Conservation (phyloP, 352 stramenopile genomes). For the Elongisporangium anandrum region DNA sequence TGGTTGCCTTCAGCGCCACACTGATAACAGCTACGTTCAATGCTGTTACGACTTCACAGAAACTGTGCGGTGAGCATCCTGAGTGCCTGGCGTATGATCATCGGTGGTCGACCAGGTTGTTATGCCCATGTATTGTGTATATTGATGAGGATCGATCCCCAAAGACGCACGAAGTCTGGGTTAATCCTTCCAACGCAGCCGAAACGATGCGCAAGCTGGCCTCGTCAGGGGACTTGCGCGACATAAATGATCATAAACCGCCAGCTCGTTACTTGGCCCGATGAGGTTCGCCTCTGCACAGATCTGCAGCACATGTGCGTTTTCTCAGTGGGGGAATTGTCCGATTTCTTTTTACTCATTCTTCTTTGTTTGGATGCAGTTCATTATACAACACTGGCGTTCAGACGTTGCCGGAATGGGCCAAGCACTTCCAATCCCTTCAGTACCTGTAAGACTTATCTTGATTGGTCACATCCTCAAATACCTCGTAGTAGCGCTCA, state of each 20-base stretch:
- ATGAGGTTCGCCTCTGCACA: constrained; percentile 21
- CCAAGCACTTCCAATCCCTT: constrained; percentile 10
- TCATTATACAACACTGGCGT: constrained; percentile 16
- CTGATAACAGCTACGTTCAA: constrained; percentile 10
- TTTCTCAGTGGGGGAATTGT: not conserved
- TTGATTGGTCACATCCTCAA: too few species aligned
- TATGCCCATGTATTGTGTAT: constrained; percentile 27
- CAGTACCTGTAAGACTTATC: constrained; percentile 18
- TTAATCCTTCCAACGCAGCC: constrained; percentile 18
- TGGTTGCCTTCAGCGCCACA: constrained; percentile 8
- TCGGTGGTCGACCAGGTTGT: constrained; percentile 2
- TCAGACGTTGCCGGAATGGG: constrained; percentile 11
- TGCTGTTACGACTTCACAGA: constrained; percentile 11
- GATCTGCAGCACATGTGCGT: constrained; percentile 28
- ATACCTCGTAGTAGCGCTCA: not conserved
- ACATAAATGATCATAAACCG: constrained; percentile 30
- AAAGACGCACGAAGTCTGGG: constrained; percentile 21
- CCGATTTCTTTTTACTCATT: too few species aligned
- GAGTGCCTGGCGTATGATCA: not conserved
- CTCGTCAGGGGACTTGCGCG: constrained; percentile 18
- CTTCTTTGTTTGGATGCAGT: constrained; percentile 2
- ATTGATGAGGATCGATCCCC: constrained; percentile 19
- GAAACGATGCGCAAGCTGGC: constrained; percentile 23
- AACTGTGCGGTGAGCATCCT: constrained; percentile 4
- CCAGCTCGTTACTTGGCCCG: constrained; percentile 18